Conservation (phyloP, 352 stramenopile species). For the Phytophthora hibernalis region DNA sequence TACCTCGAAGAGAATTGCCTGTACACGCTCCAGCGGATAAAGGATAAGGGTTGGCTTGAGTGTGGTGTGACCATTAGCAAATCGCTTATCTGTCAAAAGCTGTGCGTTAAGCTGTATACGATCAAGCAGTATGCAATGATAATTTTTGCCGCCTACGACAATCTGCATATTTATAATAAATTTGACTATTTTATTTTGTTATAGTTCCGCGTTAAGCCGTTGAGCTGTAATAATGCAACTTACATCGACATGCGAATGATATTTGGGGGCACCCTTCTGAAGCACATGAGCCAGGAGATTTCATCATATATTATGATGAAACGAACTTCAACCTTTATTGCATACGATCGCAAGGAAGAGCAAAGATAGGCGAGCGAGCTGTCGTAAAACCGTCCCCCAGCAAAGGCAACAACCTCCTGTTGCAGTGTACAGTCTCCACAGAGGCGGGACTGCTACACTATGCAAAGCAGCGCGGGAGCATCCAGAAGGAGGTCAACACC, state of each 20-base stretch:
- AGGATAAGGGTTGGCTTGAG: neutral
- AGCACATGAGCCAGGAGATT: neutral
- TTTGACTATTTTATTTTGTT: neutral
- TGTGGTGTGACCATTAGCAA: neutral
- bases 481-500: constrained; percentile 9
- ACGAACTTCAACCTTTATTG: neutral
- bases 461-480: neutral
- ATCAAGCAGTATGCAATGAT: neutral
- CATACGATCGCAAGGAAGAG: neutral
- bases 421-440: constrained; percentile 8
- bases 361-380: neutral
- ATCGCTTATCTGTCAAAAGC: neutral
- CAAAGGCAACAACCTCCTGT: constrained; percentile 11
- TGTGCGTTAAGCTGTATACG: neutral
- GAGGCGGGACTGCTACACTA: constrained; percentile 7
- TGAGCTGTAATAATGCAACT: neutral
- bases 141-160: neutral
- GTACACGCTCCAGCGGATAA: neutral
- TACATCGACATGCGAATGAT: neutral
- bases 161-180: neutral
- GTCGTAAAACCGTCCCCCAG: neutral
- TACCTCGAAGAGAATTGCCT: neutral
- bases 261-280: neutral
- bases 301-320: neutral
- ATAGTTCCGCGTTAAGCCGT: neutral